These are phyloP conservation scores for Botrytis elliptica DNA, from an alignment of 2,329 filamentous ascomycete genomes.

Conservation along the genomic window DNA sequence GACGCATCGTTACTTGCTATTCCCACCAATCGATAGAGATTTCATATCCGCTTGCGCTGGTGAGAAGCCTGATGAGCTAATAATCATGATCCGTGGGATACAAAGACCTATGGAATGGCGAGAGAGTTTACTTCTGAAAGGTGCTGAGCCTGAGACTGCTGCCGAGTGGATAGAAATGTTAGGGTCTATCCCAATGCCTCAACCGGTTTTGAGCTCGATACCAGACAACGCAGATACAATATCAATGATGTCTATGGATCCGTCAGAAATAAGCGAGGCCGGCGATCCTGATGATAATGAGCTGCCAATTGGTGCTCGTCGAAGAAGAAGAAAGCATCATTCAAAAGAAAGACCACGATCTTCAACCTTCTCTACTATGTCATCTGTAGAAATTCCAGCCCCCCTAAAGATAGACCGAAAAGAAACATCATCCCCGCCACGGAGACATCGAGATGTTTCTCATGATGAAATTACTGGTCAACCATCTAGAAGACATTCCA, in stretches of 20 bases:
- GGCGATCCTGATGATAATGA: slow-evolving; percentile 29
- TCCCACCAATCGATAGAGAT: slow-evolving; percentile 76
- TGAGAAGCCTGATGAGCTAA: slow-evolving; percentile 66
- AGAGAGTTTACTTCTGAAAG: slow-evolving; percentile 75
- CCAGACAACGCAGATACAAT: slow-evolving; percentile 22
- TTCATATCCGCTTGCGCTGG: slow-evolving; percentile 79
- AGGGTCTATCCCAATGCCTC: slow-evolving; percentile 61
- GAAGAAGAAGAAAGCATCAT: slow-evolving; percentile 26
- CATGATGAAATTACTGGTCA: background rate
- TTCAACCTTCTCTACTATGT: slow-evolving; percentile 15
- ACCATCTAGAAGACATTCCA: slow-evolving; percentile 4
- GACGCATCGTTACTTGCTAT: slow-evolving; percentile 75
- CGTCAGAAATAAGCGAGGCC: slow-evolving; percentile 9
- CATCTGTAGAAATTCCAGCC: slow-evolving; percentile 1
- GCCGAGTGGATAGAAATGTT: slow-evolving; percentile 81
- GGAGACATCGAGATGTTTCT: slow-evolving; percentile 14
- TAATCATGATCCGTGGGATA: slow-evolving; percentile 81
- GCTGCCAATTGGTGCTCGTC: slow-evolving; percentile 37
- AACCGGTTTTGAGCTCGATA: slow-evolving; percentile 35
- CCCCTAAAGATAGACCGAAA: slow-evolving; percentile 12
- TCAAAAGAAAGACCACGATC: slow-evolving; percentile 20
- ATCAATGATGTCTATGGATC: slow-evolving; percentile 21
- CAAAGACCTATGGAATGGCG: slow-evolving; percentile 70
- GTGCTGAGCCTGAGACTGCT: slow-evolving; percentile 59
- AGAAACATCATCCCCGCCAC: background rate